A percentile compares a stretch with the other conserved stretches of the same genome.
phyloP scores from a whole-genome alignment of 2,329 filamentous ascomycete species.

The Talaromyces piceae region DNA sequence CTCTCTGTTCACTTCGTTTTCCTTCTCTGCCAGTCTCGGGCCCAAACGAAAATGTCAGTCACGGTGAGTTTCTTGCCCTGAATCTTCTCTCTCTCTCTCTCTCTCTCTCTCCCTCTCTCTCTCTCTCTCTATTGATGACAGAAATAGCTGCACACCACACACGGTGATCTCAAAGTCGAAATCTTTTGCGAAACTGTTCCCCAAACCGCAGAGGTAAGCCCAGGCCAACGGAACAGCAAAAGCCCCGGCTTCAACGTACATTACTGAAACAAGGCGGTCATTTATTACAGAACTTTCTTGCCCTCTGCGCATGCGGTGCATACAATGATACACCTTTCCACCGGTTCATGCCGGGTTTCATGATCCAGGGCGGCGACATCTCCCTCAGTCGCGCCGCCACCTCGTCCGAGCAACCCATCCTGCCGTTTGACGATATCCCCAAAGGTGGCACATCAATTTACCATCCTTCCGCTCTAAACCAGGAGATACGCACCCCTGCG shows the following conservation, averaged over 20 bases:
- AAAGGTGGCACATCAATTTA: conserved; percentile 53
- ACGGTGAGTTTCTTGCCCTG: conserved; percentile 3
- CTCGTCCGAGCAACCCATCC: conserved; percentile 34
- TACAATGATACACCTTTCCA: conserved; percentile 58
- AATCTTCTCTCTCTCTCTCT: too few species aligned
- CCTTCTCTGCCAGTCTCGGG: neutral
- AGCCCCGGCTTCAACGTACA: neutral
- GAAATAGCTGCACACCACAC: conserved; percentile 66
- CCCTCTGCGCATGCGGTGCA: conserved; percentile 54
- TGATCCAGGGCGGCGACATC: conserved; percentile 55
- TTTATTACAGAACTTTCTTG: conserved; percentile 52
- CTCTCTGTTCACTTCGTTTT: neutral
- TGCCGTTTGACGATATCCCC: conserved; percentile 39
- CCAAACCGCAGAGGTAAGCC: conserved; percentile 71
- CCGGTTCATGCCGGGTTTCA: conserved; percentile 56
- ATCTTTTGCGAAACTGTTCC: conserved; percentile 93
- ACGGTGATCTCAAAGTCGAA: conserved; percentile 89
- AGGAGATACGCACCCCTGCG: conserved; percentile 53
- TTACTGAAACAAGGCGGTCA: neutral
- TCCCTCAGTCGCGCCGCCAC: conserved; percentile 39
- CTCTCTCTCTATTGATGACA: neutral
- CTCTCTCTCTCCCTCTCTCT: too few species aligned
- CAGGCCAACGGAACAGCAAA: neutral
- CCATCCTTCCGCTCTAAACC: conserved; percentile 47
- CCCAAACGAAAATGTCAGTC: conserved; percentile 3